These are phyloP conservation scores for Microdochium bolleyi DNA, from an alignment of 2,329 filamentous ascomycete genomes.

Conservation along the genomic window DNA sequence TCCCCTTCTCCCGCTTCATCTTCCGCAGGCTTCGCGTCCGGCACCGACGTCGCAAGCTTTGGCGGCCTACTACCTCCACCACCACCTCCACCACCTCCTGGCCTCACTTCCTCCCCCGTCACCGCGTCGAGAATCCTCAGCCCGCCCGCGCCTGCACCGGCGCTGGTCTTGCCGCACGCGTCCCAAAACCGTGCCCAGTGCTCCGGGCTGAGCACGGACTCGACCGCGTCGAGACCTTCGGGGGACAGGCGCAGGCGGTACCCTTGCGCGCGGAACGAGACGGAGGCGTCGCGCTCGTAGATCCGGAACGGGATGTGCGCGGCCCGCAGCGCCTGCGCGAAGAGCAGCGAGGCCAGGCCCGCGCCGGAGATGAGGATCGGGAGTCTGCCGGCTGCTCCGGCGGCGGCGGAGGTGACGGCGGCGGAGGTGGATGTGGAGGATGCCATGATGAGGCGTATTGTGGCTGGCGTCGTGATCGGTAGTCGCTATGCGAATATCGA, in stretches of 20 bases:
- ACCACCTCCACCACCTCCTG: not conserved
- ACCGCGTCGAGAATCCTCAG: constrained; percentile 42
- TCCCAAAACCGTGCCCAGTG: constrained; percentile 49
- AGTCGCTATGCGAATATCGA: too few relatives aligned
- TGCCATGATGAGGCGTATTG: too few relatives aligned
- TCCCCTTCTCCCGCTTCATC: too few relatives aligned
- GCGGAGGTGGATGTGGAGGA: too few relatives aligned
- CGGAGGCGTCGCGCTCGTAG: constrained; percentile 45
- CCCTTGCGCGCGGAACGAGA: constrained; percentile 50
- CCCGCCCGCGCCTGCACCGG: constrained; percentile 38
- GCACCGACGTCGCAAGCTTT: too few relatives aligned
- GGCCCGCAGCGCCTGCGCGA: constrained; percentile 32
- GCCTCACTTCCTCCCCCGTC: constrained; percentile 29
- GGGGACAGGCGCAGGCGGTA: constrained; percentile 51
- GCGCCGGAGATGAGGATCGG: constrained; percentile 34
- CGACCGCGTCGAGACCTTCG: constrained; percentile 52
- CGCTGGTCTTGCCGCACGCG: constrained; percentile 41
- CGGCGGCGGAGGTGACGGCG: too few relatives aligned
- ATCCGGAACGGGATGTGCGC: constrained; percentile 41
- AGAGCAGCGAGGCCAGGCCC: constrained; percentile 32
- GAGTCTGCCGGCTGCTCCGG: too few relatives aligned
- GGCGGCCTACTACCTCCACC: too few relatives aligned
- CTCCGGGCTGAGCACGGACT: constrained; percentile 42
- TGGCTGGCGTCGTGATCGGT: too few relatives aligned
- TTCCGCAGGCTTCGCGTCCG: too few relatives aligned